Conservation (phyloP, 345 rosid species). For the Acer campestre region DNA sequence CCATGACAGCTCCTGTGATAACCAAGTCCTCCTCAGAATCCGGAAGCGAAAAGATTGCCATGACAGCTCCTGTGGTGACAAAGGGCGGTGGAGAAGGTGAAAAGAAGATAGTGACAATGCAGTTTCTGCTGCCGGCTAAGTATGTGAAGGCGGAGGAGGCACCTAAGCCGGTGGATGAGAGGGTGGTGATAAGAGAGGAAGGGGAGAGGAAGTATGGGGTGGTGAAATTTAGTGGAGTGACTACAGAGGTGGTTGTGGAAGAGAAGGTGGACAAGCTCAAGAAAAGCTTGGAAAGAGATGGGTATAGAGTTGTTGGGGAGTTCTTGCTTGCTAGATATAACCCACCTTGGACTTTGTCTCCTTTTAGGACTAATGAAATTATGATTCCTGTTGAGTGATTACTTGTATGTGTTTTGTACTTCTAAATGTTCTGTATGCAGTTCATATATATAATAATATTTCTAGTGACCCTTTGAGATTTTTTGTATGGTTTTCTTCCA, state of each 20-base stretch:
- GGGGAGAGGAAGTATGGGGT: conserved; percentile 76
- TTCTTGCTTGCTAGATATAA: conserved; percentile 77
- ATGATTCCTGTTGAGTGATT: conserved; percentile 73
- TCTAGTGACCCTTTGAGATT: neutral
- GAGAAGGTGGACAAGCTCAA: conserved; percentile 72
- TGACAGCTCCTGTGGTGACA: conserved; percentile 90
- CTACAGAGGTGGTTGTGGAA: conserved; percentile 59
- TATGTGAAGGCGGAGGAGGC: conserved; percentile 79
- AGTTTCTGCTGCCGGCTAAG: conserved; percentile 71
- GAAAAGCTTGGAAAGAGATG: conserved; percentile 68
- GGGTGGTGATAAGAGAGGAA: conserved; percentile 72
- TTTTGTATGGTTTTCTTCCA: neutral
- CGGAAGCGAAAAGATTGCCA: conserved; percentile 64
- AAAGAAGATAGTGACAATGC: conserved; percentile 74
- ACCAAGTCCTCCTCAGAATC: conserved; percentile 36
- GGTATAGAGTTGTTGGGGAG: conserved; percentile 65
- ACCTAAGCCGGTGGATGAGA: conserved; percentile 82
- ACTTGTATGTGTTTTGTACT: neutral
- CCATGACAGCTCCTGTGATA: conserved; percentile 92
- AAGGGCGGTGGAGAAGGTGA: conserved; percentile 35
- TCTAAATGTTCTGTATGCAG: neutral
- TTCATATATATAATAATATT: neutral
- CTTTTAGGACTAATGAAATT: conserved; percentile 77
- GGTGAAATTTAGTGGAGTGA: conserved; percentile 67
- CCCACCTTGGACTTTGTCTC: conserved; percentile 87